A percentile compares a stretch with the other conserved stretches of the same genome.
Conservation (phyloP, 352 stramenopile species). For the Globisporangium acanthophoron region DNA sequence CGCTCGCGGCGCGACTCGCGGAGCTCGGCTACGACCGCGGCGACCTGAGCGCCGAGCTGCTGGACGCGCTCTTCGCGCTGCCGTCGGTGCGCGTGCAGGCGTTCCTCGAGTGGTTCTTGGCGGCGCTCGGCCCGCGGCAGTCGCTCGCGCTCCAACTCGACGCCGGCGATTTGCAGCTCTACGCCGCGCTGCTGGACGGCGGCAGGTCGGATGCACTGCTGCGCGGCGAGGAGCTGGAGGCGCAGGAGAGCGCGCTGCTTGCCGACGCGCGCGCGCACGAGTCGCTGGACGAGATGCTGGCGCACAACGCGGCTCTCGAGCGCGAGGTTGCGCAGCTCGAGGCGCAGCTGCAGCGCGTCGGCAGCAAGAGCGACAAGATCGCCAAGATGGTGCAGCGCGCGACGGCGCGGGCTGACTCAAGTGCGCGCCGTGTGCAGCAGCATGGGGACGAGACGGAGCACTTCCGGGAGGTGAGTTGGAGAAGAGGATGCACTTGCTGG, state of each 20-base stretch:
- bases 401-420: constrained; percentile 6
- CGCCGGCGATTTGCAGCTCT: constrained; percentile 24
- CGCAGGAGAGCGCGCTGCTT: constrained; percentile 15
- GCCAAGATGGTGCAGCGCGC: constrained; percentile 20
- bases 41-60: constrained; percentile 22
- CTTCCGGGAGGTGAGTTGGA: constrained; percentile 17
- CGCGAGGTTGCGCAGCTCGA: constrained; percentile 26
- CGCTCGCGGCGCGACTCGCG: constrained; percentile 27
- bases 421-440: constrained; percentile 3
- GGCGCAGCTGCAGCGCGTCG: constrained; percentile 16
- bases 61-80: constrained; percentile 32
- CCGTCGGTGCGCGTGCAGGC: constrained; percentile 37
- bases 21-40: constrained; percentile 31
- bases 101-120: constrained; percentile 40
- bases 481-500: not conserved
- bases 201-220: constrained; percentile 9
- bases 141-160: constrained; percentile 22
- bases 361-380: constrained; percentile 23
- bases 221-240: constrained; percentile 15
- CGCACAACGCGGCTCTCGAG: constrained; percentile 18
- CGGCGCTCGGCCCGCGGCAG: constrained; percentile 21
- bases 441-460: constrained; percentile 7
- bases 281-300: constrained; percentile 22
- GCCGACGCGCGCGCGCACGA: constrained; percentile 15
- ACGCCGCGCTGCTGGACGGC: constrained; percentile 15